A percentile compares a stretch with the other conserved stretches of the same genome.
phyloP scores from a whole-genome alignment of 1,139 yeast species.

The Scheffersomyces lignicola region DNA sequence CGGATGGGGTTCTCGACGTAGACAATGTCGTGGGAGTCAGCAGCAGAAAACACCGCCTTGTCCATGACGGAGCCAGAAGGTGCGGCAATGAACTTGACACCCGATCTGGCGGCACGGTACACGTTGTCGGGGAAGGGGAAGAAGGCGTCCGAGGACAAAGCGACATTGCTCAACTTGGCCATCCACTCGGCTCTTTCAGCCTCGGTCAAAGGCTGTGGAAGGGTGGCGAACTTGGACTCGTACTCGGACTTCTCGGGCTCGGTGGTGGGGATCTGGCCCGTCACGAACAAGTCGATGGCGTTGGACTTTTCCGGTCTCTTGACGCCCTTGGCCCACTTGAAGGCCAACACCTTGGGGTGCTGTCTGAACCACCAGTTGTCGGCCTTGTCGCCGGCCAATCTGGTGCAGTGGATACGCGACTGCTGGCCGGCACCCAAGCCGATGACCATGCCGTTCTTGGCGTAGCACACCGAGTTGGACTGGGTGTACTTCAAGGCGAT shows the following conservation, averaged over 20 bases:
- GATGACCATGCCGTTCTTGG: slow-evolving; percentile 97
- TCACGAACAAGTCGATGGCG: slow-evolving; percentile 91
- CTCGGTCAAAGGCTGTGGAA: slow-evolving; percentile 80
- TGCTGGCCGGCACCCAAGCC: slow-evolving; percentile 99
- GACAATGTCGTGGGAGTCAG: slow-evolving; percentile 83
- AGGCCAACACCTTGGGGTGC: slow-evolving; percentile 87
- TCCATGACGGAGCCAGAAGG: slow-evolving; percentile 98
- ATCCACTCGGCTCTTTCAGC: slow-evolving; percentile 91
- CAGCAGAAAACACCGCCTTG: slow-evolving; percentile 93
- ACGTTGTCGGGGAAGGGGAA: slow-evolving; percentile 99
- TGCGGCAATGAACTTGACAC: slow-evolving; percentile 94
- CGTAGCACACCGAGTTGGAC: slow-evolving; percentile 96
- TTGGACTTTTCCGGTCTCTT: slow-evolving; percentile 98
- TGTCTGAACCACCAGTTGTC: slow-evolving; percentile 99
- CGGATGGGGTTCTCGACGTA: slow-evolving; percentile 96
- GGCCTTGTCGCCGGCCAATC: slow-evolving; percentile 98
- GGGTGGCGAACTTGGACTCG: slow-evolving; percentile 78
- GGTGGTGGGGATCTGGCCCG: slow-evolving; percentile 84
- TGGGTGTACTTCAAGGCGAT: slow-evolving; percentile 96
- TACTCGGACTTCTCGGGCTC: slow-evolving; percentile 95
- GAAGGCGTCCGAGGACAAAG: slow-evolving; percentile 95
- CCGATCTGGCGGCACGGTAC: slow-evolving; percentile 94
- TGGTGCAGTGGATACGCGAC: slow-evolving; percentile 97
- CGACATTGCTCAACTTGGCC: slow-evolving; percentile 74
- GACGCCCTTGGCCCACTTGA: slow-evolving; percentile 97